Evolutionary conservation across 768 basidiomycete genomes (phyloP), one percentile per base, ranked within the genome.

Genomic region (Butyriboletus loyo): DNA sequence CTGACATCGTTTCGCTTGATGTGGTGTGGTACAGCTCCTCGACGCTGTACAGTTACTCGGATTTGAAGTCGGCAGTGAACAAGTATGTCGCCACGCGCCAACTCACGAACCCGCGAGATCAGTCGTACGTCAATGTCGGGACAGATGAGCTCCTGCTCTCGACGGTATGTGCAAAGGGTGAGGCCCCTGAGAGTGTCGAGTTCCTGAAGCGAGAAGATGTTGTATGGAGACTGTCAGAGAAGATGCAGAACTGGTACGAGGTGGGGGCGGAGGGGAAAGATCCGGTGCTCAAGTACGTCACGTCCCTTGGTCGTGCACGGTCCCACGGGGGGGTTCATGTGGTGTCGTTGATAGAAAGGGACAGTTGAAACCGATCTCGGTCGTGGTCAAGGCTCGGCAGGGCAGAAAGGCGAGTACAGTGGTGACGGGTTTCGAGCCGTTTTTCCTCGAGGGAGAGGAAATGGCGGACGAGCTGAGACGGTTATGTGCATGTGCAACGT

Each of bases 241-340:
- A 77, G 52, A 92, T 93, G 91, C 89, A 92, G 64, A 65, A 66
- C 24, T 93, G 88, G 88, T 77, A 92, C 57, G 82, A 85, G 64
- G 70, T 92, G 17, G 66, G 61, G 25, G 75, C 70, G 1, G 80
- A 79, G 5, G 82, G 82, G 1, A 76, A 75, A 37, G 84, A 87
- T n/a, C 60, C 72, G 0, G 66, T 85, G 1, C 63, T 75, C 50
- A 89, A 83, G 89, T 89, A 47, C 9, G 85, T 65, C 36, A 31
- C 19, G 24, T 37, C 54, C 54, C n/a, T 35, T 32, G 10, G 14
- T 52, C 24, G 37, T 32, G 10, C 42, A 32, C 6, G 37, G 28
- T 17, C 44, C 7, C 9, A 14, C 31, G 39, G n/a, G 21, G 24
- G 30, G 37, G 19, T 14, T 53, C 7, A 50, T 34, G 48, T 32